Evolutionary conservation across 2,329 filamentous ascomycete species (phyloP), one percentile per base, ranked within the genome.

Genomic region (Waltergamsia citrina): DNA sequence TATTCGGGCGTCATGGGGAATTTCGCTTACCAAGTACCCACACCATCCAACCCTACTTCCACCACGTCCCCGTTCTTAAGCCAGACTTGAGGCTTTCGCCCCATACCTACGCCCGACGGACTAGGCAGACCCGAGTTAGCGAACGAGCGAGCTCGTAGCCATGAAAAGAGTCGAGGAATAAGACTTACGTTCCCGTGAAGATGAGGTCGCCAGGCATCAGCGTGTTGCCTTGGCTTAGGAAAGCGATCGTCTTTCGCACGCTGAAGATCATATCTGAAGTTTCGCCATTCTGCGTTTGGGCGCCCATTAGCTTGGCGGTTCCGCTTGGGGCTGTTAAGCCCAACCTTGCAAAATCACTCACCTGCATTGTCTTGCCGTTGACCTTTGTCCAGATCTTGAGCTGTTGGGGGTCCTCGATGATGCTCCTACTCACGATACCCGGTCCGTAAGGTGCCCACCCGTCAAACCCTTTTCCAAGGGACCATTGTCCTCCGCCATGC

Each of bases 361-460:
- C 64, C 55, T 80, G 77, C 11, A 75, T 60, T 6, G 54, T 65
- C 47, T 66, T 46, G 2, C 75, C 77, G 47, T 81, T 81, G 19
- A 81, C 44, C 41, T 67, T 70, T 1, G 74, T 79, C 39, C 53
- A 62, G 35, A 80, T 78, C 32, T 51, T 57, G 27, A 81, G 54
- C 12, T 53, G 57, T 47, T 78, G 72, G 1, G 76, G 74, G 45
- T 81, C 68, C 18, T 57, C 54, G 41, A 79, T 69, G 34, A 79
- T 34, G 3, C 59, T 56, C 24, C 57, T 56, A 31, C 69, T 71
- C 7, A 84, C 80, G 41, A 86, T 83, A 2, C 74, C 80, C 0
- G 82, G 82, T 0, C 82, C 81, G 44, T 74, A 80, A 0, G 81
- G 82, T 5, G 78, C 81, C 78, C 81, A 86, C 42, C 76, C 77